Base-by-base conservation (phyloP, 345 rosid genomes). In the Arabis alpina region DNA sequence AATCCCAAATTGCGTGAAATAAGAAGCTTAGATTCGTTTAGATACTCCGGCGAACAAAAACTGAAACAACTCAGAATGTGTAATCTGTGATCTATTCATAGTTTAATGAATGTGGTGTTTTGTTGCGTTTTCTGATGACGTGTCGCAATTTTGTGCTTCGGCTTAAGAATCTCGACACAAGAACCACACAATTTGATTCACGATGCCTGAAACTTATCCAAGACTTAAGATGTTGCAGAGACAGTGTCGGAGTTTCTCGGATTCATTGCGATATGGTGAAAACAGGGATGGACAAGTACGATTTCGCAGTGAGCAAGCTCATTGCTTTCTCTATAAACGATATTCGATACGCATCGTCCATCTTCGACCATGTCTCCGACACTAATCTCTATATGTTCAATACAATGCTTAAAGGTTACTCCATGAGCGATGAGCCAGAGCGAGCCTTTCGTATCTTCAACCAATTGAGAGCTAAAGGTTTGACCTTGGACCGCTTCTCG, bases 381-480 rank as follows among this genome's bases (percentile, higher is more conserved):
- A 84, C 84, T 53, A 88, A 82, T 61, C 82, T 88, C 54, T 88
- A 57, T 76, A 83, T 86, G 89, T 86, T 78, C 79, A 85, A 85
- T 68, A 79, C 87, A 36, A 74, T 88, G 72, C 73, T 88, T 32
- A 78, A 89, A 66, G 89, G 80, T 28, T 83, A 74, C 71, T 83
- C 91, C 10, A 62, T 75, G 8, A 64, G 89, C 49, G 80, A 75
- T 39, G 75, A 80, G 49, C 90, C 90, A 0, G 55, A 58, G 47
- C 77, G 71, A 73, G 84, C 88, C 37, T 81, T 85, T 79, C 36
- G 34, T 66, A 51, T 82, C 37, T 88, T 86, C 81, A 85, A 74
- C 79, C 66, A 68, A 36, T 72, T 86, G 84, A 80, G 95, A 79
- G 70, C 83, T 66, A 40, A 68, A 52, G 77, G 80, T 36, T 50